A percentile compares a stretch with the other conserved stretches of the same genome.
Conservation (phyloP, 1,139 yeast genomes). For the Magnusiomyces fungicola region DNA sequence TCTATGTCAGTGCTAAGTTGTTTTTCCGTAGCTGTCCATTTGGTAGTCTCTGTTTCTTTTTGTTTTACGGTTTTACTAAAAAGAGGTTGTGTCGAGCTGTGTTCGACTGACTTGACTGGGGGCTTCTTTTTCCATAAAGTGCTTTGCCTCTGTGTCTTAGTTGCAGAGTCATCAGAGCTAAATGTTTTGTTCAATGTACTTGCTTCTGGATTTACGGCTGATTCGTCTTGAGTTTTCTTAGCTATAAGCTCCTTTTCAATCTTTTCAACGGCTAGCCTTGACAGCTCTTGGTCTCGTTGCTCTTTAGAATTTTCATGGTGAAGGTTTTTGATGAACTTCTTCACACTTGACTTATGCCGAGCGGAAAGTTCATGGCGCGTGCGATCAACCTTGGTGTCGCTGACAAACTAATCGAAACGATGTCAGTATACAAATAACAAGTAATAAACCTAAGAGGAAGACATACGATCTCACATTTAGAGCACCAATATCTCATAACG, state of each 20-base stretch:
- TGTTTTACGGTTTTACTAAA: background rate
- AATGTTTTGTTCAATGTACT: background rate
- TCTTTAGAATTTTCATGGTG: conserved; percentile 29
- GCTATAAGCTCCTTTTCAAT: conserved; percentile 20
- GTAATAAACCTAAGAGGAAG: background rate
- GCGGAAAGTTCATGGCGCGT: conserved; percentile 36
- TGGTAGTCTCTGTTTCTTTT: conserved; percentile 4
- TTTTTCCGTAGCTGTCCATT: conserved; percentile 1
- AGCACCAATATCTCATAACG: conserved; percentile 34
- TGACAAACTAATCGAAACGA: conserved; percentile 33
- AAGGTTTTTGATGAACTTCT: conserved; percentile 29
- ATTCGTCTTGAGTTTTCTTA: background rate
- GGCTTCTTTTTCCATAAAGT: too few relatives aligned
- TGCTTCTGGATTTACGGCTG: background rate
- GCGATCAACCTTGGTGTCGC: conserved; percentile 36
- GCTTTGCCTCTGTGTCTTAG: background rate
- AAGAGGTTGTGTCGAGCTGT: background rate
- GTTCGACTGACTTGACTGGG: background rate
- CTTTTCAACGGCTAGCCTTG: conserved; percentile 21
- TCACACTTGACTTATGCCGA: conserved; percentile 32
- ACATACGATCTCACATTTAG: conserved; percentile 31
- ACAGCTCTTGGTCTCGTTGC: conserved; percentile 23
- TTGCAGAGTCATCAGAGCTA: background rate
- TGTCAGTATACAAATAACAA: conserved; percentile 2
- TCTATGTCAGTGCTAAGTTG: background rate